These are phyloP conservation scores for Decorospora gaudefroyi DNA, from an alignment of 2,329 filamentous ascomycete species.

Conservation along the genomic window DNA sequence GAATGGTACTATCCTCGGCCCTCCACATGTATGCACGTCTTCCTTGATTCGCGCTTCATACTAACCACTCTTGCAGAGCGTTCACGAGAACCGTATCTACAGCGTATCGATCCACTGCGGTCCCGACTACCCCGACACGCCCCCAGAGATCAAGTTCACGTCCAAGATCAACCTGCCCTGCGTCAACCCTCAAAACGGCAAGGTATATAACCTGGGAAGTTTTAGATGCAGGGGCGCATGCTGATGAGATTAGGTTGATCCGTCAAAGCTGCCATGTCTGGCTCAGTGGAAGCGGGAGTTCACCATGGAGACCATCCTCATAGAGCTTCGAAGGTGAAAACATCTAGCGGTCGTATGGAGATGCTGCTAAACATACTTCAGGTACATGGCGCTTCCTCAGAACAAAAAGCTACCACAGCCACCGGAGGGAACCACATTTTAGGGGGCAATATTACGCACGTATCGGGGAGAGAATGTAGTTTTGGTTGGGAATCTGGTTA, in stretches of 20 bases:
- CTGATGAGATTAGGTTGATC: slow-evolving; percentile 68
- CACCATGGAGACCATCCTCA: slow-evolving; percentile 92
- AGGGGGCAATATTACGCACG: slow-evolving; percentile 1
- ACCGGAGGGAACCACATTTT: slow-evolving; percentile 75
- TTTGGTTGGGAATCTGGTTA: neutral
- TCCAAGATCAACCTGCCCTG: slow-evolving; percentile 97
- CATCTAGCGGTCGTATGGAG: neutral
- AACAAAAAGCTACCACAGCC: slow-evolving; percentile 97
- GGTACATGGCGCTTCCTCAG: slow-evolving; percentile 87
- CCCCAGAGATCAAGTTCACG: slow-evolving; percentile 88
- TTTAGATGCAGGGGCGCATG: neutral
- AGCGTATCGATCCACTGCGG: slow-evolving; percentile 97
- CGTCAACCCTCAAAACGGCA: slow-evolving; percentile 78
- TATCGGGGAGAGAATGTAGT: neutral
- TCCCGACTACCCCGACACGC: slow-evolving; percentile 82
- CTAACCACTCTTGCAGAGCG: slow-evolving; percentile 64
- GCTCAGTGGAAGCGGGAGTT: slow-evolving; percentile 89
- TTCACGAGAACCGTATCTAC: slow-evolving; percentile 98
- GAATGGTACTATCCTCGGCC: slow-evolving; percentile 97
- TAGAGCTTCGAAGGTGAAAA: slow-evolving; percentile 76
- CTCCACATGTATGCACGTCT: slow-evolving; percentile 76
- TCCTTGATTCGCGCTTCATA: neutral
- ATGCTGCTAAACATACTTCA: slow-evolving; percentile 45
- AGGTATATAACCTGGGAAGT: slow-evolving; percentile 53
- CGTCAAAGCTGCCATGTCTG: slow-evolving; percentile 79